These are phyloP conservation scores for Paraphaeosphaeria minitans DNA, from an alignment of 2,329 filamentous ascomycete genomes.

Conservation along the genomic window DNA sequence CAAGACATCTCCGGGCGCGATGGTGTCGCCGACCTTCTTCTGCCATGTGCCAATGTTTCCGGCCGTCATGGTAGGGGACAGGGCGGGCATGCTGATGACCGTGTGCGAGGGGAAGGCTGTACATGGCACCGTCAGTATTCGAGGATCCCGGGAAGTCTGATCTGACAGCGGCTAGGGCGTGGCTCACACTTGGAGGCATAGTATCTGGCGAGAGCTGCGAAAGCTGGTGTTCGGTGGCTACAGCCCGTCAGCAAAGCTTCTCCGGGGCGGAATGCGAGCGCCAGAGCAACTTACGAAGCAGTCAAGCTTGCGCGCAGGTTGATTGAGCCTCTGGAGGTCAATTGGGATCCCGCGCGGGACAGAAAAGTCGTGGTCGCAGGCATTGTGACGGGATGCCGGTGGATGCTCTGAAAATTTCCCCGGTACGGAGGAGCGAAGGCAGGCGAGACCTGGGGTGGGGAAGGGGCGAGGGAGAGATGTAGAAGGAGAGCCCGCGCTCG, in stretches of 20 bases:
- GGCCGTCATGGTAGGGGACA: conserved; percentile 96
- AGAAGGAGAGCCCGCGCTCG: conserved; percentile 28
- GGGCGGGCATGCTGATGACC: conserved; percentile 94
- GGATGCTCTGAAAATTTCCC: conserved; percentile 31
- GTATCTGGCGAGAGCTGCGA: conserved; percentile 67
- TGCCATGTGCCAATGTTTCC: conserved; percentile 98
- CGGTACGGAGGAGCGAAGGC: conserved; percentile 27
- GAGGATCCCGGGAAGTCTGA: neutral
- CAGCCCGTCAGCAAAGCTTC: conserved; percentile 31
- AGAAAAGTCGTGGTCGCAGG: conserved; percentile 56
- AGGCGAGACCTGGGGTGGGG: conserved; percentile 31
- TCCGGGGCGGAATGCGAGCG: neutral
- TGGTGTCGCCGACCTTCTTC: conserved; percentile 89
- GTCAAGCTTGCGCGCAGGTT: conserved; percentile 53
- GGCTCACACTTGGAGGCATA: conserved; percentile 71
- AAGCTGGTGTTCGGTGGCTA: conserved; percentile 55
- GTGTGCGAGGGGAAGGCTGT: conserved; percentile 94
- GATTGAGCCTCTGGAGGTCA: conserved; percentile 47
- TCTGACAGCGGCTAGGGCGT: neutral
- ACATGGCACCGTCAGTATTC: conserved; percentile 37
- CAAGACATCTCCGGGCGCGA: conserved; percentile 90
- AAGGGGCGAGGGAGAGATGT: conserved; percentile 28
- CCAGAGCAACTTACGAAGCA: conserved; percentile 44
- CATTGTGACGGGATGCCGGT: conserved; percentile 55
- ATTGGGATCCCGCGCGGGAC: conserved; percentile 52